Percentiles rank a stretch among this genome's conserved stretches.
Evolutionary conservation across 2,329 filamentous ascomycete genomes (phyloP).

Genomic region (Diaporthe eres): DNA sequence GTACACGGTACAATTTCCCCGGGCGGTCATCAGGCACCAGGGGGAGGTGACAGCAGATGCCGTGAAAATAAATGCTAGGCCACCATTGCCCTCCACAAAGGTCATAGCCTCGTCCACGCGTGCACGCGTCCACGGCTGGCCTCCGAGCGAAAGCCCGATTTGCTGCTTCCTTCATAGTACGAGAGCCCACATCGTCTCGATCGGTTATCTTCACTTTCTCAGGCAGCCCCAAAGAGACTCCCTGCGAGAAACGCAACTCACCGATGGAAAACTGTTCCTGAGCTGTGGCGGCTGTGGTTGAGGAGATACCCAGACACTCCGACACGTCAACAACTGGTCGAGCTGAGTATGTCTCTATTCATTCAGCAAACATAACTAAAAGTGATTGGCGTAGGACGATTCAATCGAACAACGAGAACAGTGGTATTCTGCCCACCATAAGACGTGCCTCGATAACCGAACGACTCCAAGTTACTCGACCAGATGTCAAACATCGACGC

Average conservation of each 20-base stretch:
- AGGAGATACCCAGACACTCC: neutral
- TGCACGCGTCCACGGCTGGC: too few relatives aligned
- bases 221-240: neutral
- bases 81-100: neutral
- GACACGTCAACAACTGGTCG: too few relatives aligned
- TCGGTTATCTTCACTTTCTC: neutral
- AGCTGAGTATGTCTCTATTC: too few relatives aligned
- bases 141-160: too few relatives aligned
- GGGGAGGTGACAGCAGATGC: too few relatives aligned
- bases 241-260: neutral
- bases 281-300: neutral
- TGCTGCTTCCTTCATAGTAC: neutral
- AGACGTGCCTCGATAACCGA: neutral
- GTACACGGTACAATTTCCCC: too few relatives aligned
- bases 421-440: neutral
- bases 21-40: too few relatives aligned
- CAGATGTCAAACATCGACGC: neutral
- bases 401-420: neutral
- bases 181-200: neutral
- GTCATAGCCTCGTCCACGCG: neutral
- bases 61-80: neutral
- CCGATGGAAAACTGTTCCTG: neutral
- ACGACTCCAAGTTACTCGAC: neutral
- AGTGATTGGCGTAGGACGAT: neutral
- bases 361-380: neutral